Evolutionary conservation across 805 yeast species (phyloP), one percentile per base, ranked within the genome.

Genomic region (Saccharomycopsis malanga): DNA sequence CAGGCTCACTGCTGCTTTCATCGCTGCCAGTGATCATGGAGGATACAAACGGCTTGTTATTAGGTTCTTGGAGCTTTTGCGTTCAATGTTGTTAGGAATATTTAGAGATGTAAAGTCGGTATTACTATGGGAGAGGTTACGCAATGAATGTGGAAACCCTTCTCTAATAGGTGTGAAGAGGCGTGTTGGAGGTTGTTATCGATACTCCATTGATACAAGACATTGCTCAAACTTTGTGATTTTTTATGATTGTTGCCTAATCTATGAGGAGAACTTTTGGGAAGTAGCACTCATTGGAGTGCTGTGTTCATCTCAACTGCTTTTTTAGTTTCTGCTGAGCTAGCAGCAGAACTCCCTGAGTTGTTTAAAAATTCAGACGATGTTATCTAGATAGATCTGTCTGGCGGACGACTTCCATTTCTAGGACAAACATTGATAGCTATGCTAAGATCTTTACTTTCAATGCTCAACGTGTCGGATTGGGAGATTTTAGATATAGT

Each of bases 201-300:
- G 34, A 24, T 6, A 24, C 14, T n/a, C n/a, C n/a, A n/a, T n/a
- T n/a, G n/a, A n/a, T n/a, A n/a, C n/a, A n/a, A n/a, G n/a, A n/a
- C n/a, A n/a, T n/a, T n/a, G 24, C 45, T 44, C 29, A 44, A 23
- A 30, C 51, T 46, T 6, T 50, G 48, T 10, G 51, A 34, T 24
- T 50, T 47, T 41, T 42, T 44, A 38, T 50, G 51, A 34, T 15
- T 36, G 7, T 7, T 7, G 7, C 9, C 24, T 4, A 9, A 12
- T 39, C 39, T 50, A 17, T 45, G 41, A n/a, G 29, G 21, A 6
- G 39, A 21, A 14, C 23, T 44, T 34, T 24, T 35, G 18, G 7
- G 34, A 5, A 6, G 45, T 24, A 2, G 46, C 45, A 14, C 37
- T 37, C 14, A 48, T 39, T 12, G 51, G 54, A 3, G 49, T 41